Percentiles rank a stretch among this genome's conserved stretches.
These are phyloP conservation scores for Aspergillus sp. DNA, from an alignment of 2,329 filamentous ascomycete genomes.

Conservation along the genomic window DNA sequence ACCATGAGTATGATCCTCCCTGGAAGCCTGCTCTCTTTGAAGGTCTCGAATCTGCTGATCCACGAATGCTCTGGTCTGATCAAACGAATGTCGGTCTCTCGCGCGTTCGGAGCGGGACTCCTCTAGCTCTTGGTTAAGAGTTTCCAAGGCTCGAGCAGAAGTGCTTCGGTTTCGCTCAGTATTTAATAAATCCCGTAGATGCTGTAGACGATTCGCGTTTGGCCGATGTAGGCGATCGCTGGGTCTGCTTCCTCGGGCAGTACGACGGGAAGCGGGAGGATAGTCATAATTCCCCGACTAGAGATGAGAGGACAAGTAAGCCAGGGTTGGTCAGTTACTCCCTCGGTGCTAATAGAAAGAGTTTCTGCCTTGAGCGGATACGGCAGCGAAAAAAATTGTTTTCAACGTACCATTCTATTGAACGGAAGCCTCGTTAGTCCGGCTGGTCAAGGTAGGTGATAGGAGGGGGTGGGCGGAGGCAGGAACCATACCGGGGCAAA, in stretches of 20 bases:
- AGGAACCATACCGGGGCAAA: conserved; percentile 13
- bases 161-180: conserved; percentile 35
- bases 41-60: conserved; percentile 27
- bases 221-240: conserved; percentile 25
- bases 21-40: conserved; percentile 14
- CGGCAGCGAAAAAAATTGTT: background rate
- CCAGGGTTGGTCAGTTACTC: conserved; percentile 5
- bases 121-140: conserved; percentile 41
- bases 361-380: background rate
- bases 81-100: conserved; percentile 24
- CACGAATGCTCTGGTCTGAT: conserved; percentile 25
- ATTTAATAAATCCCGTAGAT: conserved; percentile 40
- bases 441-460: background rate
- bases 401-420: conserved; percentile 21
- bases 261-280: conserved; percentile 38
- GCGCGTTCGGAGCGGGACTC: conserved; percentile 28
- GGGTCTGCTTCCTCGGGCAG: conserved; percentile 22
- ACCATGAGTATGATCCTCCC: conserved; percentile 17
- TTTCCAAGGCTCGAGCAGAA: conserved; percentile 35
- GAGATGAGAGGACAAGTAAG: conserved; percentile 12
- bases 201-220: conserved; percentile 30
- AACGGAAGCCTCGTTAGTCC: conserved; percentile 7
- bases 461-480: conserved; percentile 10
- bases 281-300: conserved; percentile 47
- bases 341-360: background rate